Evolutionary conservation across 345 rosid species (phyloP).

Genomic region (Eucalyptus pauciflora): DNA sequence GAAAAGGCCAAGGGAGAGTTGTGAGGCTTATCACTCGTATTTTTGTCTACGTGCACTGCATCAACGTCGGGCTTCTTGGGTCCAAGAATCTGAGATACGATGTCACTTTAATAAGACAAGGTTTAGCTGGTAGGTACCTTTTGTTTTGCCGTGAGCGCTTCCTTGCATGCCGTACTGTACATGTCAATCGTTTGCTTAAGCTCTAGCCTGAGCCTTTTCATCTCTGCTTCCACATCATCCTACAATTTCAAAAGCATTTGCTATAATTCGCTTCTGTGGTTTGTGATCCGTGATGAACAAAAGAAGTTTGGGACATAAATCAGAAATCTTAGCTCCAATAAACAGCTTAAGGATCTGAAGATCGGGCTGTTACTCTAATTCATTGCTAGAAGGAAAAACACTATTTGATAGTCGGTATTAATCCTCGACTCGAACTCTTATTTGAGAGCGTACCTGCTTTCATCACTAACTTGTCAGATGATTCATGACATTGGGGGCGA

Average conservation of each 20-base stretch:
- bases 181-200: conserved; percentile 68
- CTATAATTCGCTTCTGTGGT: neutral
- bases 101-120: neutral
- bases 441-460: neutral
- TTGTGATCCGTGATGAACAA: neutral
- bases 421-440: neutral
- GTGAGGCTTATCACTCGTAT: neutral
- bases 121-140: conserved; percentile 15
- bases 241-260: conserved; percentile 6
- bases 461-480: neutral
- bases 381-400: neutral
- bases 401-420: neutral
- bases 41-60: neutral
- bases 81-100: neutral
- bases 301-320: neutral
- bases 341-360: neutral
- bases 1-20: neutral
- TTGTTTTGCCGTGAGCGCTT: conserved; percentile 59
- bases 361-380: neutral
- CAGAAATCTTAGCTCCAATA: neutral
- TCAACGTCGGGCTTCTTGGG: neutral
- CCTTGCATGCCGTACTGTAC: conserved; percentile 69
- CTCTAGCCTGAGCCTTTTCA: conserved; percentile 70
- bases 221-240: conserved; percentile 81
- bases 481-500: neutral